These are phyloP conservation scores for Aspergillus chevalieri DNA, from an alignment of 2,329 filamentous ascomycete species.

Conservation along the genomic window DNA sequence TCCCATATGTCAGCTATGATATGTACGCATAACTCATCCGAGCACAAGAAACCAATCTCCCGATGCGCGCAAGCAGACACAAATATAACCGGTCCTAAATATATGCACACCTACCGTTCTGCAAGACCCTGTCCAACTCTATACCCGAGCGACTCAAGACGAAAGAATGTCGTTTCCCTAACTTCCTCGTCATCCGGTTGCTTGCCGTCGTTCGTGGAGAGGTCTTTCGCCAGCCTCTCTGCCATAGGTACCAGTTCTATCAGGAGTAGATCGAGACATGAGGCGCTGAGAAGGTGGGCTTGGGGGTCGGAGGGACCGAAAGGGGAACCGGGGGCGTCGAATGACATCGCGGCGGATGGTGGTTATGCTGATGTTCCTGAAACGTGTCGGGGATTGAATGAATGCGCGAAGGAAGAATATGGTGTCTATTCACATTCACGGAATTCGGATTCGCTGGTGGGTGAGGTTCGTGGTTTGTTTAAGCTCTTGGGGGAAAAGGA, in stretches of 20 bases:
- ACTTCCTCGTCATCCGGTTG: slow-evolving; percentile 59
- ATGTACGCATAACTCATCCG: background rate
- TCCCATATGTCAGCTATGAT: background rate
- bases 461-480: background rate
- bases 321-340: slow-evolving; percentile 62
- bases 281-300: slow-evolving; percentile 71
- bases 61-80: background rate
- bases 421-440: no score
- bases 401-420: no score
- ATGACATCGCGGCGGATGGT: slow-evolving; percentile 54
- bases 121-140: slow-evolving; percentile 86
- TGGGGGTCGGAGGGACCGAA: slow-evolving; percentile 64
- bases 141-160: slow-evolving; percentile 80
- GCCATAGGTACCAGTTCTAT: slow-evolving; percentile 96
- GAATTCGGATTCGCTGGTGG: background rate
- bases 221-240: slow-evolving; percentile 73
- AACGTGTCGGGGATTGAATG: background rate
- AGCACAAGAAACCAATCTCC: background rate
- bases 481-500: background rate
- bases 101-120: slow-evolving; percentile 58
- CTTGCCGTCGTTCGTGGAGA: slow-evolving; percentile 32
- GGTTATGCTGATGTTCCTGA: slow-evolving; percentile 1
- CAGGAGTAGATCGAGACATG: slow-evolving; percentile 86
- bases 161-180: slow-evolving; percentile 75
- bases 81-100: background rate